Conservation (phyloP, 2,329 filamentous ascomycete species). For the Fusarium torreyae region DNA sequence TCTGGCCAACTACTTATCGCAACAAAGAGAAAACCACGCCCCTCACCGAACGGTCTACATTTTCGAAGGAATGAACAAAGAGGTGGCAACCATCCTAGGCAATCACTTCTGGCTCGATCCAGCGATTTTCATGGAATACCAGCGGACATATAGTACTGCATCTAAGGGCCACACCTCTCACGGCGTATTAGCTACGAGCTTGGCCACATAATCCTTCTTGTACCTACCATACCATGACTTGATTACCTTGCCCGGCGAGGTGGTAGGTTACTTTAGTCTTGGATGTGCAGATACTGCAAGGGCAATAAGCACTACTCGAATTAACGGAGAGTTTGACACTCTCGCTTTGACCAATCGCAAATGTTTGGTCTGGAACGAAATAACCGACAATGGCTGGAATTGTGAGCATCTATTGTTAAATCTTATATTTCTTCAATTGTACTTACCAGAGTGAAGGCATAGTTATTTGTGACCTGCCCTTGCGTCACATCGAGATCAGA, state of each 20-base stretch:
- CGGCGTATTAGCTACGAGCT: not conserved
- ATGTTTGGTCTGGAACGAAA: conserved; percentile 1
- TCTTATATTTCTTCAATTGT: not conserved
- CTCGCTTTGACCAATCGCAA: not conserved
- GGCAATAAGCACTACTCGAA: not conserved
- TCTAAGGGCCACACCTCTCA: not conserved
- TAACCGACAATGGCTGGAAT: not conserved
- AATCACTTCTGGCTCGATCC: conserved; percentile 3
- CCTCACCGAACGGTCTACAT: not conserved
- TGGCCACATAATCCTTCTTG: not conserved
- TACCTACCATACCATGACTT: not conserved
- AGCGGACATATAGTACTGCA: not conserved
- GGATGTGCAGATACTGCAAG: not conserved
- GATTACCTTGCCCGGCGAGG: not conserved
- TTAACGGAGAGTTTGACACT: conserved; percentile 1
- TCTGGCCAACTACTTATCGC: not conserved
- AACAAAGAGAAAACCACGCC: not conserved
- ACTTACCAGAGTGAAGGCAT: not conserved
- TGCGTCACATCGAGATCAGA: not conserved
- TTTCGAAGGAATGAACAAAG: conserved; percentile 12
- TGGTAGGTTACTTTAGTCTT: not conserved
- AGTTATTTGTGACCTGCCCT: not conserved
- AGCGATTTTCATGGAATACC: not conserved
- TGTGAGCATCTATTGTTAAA: not conserved
- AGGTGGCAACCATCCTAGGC: conserved; percentile 7